Evolutionary conservation across 2,329 filamentous ascomycete genomes (phyloP), one percentile per base, ranked within the genome.

Genomic region (Chaetomiaceae sp.): DNA sequence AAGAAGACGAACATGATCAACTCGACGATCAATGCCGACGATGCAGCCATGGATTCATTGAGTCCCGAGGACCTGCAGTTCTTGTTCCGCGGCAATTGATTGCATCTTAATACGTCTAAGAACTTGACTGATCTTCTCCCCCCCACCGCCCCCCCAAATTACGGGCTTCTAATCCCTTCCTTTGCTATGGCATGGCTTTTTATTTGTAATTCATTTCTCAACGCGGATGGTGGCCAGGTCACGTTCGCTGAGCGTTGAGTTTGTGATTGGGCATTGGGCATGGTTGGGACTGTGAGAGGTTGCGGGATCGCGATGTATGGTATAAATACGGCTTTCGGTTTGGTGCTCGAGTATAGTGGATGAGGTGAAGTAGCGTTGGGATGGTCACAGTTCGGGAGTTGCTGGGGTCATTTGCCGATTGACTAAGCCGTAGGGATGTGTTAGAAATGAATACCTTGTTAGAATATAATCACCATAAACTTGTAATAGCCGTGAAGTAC

Each of bases 1-100:
- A 99, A 99, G 81, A 99, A 99, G 75, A 90, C 92, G 1, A 92
- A 87, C 66, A 92, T 99, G 89, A 99, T 99, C 66, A 89, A 92
- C 62, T 91, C 90, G 25, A 99, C 94, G 0, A 91, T 99, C 69
- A 96, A 97, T 69, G 87, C 89, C 38, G 92, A 97, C 66, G 86
- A 94, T 62, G 80, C 87, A 41, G 90, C 92, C 0, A 89, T 97
- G 81, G 90, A 97, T 67, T 92, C 90, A 51, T 75, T 99, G 57
- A 95, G 85, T 13, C 85, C 89, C 0, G 87, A 92, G 68, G 94
- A 99, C 67, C 87, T 99, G 80, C 89, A 96, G 71, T 99, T 99
- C 72, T 75, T 99, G 60, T 99, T 99, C 80, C 82, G 91, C 32
- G 91, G 90, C 47, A 69, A 57, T 34, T 79, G 58, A 70, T 54